A percentile compares a stretch with the other conserved stretches of the same genome.
Conservation (phyloP, 2,329 filamentous ascomycete genomes). For the Nothomitra cinnamomea region DNA sequence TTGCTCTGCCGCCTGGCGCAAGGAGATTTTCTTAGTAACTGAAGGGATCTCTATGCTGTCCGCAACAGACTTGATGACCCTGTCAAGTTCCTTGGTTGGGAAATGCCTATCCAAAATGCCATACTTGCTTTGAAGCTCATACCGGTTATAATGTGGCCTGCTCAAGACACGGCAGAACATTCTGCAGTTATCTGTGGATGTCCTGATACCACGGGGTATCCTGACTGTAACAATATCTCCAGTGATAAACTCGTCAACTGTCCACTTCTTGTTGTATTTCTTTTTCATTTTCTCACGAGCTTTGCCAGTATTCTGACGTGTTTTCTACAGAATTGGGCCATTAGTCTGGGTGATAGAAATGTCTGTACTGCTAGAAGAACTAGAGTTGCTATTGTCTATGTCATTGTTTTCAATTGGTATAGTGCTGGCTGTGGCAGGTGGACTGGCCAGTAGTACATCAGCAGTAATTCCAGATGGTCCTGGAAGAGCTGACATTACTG, state of each 20-base stretch:
- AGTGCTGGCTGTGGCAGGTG: no score
- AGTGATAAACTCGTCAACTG: not conserved
- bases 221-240: not conserved
- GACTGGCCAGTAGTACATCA: no score
- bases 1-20: no score
- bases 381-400: no score
- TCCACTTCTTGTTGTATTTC: not conserved
- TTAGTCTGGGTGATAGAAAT: no score
- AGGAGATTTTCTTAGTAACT: no score
- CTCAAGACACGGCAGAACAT: not conserved
- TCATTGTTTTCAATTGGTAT: no score
- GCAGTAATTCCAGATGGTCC: no score
- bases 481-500: no score
- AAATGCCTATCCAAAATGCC: not conserved
- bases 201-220: not conserved
- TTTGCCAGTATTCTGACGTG: not conserved
- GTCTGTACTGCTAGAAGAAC: no score
- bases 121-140: not conserved
- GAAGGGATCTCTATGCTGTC: no score
- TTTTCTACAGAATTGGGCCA: not conserved
- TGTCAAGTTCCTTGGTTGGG: not conserved
- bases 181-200: conserved; percentile 3
- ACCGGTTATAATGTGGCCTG: not conserved
- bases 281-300: not conserved
- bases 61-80: not conserved